phyloP scores from a whole-genome alignment of 176 grass and related monocot species.

The Olyra latifolia region DNA sequence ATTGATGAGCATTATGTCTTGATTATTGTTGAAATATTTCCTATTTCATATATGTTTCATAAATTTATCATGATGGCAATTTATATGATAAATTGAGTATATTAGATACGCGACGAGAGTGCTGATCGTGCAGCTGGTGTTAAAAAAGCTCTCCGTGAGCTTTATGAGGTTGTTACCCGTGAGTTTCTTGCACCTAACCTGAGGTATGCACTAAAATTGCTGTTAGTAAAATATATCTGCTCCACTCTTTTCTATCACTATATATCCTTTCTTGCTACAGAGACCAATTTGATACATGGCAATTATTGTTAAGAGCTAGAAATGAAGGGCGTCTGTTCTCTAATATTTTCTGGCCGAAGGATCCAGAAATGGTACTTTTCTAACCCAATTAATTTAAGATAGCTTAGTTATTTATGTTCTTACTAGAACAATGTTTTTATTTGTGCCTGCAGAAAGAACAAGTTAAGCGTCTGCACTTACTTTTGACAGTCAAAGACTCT shows the following conservation, averaged over 20 bases:
- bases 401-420: background rate
- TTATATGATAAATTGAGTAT: slow-evolving; percentile 19
- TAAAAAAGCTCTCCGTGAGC: slow-evolving; percentile 70
- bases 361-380: slow-evolving; percentile 69
- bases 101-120: slow-evolving; percentile 83
- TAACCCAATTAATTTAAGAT: background rate
- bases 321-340: slow-evolving; percentile 78
- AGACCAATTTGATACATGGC: slow-evolving; percentile 88
- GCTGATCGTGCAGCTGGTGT: slow-evolving; percentile 71
- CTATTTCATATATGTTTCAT: slow-evolving; percentile 5
- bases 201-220: slow-evolving; percentile 42
- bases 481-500: slow-evolving; percentile 93
- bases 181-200: slow-evolving; percentile 69
- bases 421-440: slow-evolving; percentile 5
- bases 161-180: slow-evolving; percentile 87
- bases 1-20: background rate
- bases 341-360: slow-evolving; percentile 75
- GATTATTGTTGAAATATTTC: slow-evolving; percentile 6
- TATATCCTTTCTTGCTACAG: slow-evolving; percentile 48
- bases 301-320: slow-evolving; percentile 71
- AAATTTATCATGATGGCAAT: slow-evolving; percentile 1
- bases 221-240: slow-evolving; percentile 11
- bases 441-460: slow-evolving; percentile 71
- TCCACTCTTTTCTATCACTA: background rate
- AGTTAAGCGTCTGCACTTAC: slow-evolving; percentile 89